Percentiles rank a stretch among this genome's conserved stretches.
phyloP scores from a whole-genome alignment of 83 land plant genomes.

The Picea abies region DNA sequence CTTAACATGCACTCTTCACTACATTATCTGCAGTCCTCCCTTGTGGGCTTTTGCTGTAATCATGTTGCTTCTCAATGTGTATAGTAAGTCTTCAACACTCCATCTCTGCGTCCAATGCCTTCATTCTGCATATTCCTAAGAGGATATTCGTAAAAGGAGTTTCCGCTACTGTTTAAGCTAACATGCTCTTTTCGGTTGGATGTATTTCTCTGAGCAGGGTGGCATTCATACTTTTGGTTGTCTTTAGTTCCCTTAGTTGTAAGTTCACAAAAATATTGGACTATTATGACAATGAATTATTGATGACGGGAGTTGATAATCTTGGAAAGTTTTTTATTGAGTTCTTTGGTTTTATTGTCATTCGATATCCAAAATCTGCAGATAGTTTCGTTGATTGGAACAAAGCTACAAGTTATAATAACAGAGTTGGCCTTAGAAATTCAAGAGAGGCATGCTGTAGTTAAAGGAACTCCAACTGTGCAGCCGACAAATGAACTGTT shows the following conservation, averaged over 20 bases:
- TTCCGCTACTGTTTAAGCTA: neutral
- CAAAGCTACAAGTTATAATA: slow-evolving; percentile 66
- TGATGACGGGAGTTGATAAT: neutral
- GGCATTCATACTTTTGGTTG: slow-evolving; percentile 43
- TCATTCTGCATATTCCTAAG: neutral
- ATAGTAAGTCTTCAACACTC: slow-evolving; percentile 41
- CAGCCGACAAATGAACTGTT: slow-evolving; percentile 52
- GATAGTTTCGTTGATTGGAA: slow-evolving; percentile 65
- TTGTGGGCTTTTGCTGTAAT: slow-evolving; percentile 18
- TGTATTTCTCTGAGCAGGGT: slow-evolving; percentile 33
- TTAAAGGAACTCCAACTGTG: slow-evolving; percentile 52
- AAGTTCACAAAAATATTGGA: slow-evolving; percentile 18
- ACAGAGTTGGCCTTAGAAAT: slow-evolving; percentile 60
- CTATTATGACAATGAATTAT: too few species aligned
- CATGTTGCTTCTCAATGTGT: slow-evolving; percentile 11
- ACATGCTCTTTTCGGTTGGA: neutral
- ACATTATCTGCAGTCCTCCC: slow-evolving; percentile 8
- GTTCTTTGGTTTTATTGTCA: neutral
- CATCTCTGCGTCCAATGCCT: neutral
- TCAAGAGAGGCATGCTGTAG: slow-evolving; percentile 41
- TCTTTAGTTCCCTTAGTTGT: slow-evolving; percentile 61
- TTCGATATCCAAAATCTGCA: neutral
- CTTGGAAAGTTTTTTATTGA: neutral
- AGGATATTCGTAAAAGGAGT: too few species aligned
- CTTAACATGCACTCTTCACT: too few species aligned